Base-by-base conservation (phyloP, 1,284 basidiomycete genomes). In the Heliocybe sulcata region DNA sequence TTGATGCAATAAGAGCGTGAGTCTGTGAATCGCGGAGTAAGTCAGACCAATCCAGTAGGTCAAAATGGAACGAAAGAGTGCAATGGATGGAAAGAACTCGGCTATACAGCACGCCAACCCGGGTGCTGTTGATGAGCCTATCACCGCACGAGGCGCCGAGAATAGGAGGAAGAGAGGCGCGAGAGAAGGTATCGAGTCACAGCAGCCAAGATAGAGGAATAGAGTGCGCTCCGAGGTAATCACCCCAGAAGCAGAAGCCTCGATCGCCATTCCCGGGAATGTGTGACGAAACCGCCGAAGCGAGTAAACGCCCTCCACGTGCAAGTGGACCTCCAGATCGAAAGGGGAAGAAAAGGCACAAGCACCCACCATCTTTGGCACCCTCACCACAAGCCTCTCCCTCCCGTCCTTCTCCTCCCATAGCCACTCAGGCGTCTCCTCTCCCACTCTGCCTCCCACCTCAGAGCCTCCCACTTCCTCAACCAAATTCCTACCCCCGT, bases 91-190 rank as follows among this genome's bases (percentile, higher is more conserved):
- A 64, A 54, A 85, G 65, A 20, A 62, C 62, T 1, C 68, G 64
- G 4, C 66, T 72, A 2, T 73, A 69, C 55, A 75, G 74, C 1
- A 67, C 63, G 77, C 81, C 85, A n/a, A 70, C 71, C 77, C 83
- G 81, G 35, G 63, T 57, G 22, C 61, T 27, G 38, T 16, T 22
- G 52, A 45, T 35, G 50, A 10, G 26, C 51, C 38, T 12, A 51
- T 29, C 22, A 51, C 23, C n/a, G 59, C 20, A 10, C 12, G 49
- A 45, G 35, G 25, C n/a, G 45, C 31, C 33, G 33, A 42, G 38
- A 42, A n/a, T 9, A 42, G 38, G n/a, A 42, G 38, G n/a, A 4
- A 42, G 19, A 42, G 19, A 20, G 16, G 16, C 4, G 38, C 19
- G n/a, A 8, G 38, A 42, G 38, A 42, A 42, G 38, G n/a, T 6